These are phyloP conservation scores for Gentiana dahurica DNA, from an alignment of 257 asterid species.

Conservation along the genomic window DNA sequence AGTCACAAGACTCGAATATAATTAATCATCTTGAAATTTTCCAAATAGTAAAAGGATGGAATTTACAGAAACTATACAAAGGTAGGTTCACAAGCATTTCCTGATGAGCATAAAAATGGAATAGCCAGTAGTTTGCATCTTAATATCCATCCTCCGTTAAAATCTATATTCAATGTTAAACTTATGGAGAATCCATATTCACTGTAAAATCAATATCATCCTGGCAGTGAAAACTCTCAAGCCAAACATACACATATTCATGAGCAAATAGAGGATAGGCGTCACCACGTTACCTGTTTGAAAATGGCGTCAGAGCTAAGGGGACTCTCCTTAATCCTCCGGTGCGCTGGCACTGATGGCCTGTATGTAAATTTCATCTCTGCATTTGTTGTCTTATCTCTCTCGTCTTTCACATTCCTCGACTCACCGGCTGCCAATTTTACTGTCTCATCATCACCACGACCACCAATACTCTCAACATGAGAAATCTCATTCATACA, in stretches of 20 bases:
- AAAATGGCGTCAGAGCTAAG: slow-evolving; percentile 94
- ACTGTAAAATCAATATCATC: no score
- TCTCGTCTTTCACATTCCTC: slow-evolving; percentile 9
- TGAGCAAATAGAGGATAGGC: not conserved
- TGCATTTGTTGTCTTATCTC: slow-evolving; percentile 17
- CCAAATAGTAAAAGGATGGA: no score
- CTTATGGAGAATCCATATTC: no score
- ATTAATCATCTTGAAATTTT: no score
- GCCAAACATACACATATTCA: not conserved
- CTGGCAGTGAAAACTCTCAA: no score
- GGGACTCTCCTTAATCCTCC: slow-evolving; percentile 80
- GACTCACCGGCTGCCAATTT: slow-evolving; percentile 13
- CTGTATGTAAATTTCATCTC: slow-evolving; percentile 44
- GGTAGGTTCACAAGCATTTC: no score
- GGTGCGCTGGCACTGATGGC: slow-evolving; percentile 86
- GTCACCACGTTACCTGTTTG: slow-evolving; percentile 45
- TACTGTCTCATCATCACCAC: slow-evolving; percentile 16
- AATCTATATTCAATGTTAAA: no score
- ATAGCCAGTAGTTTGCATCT: no score
- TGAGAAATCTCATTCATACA: slow-evolving; percentile 2
- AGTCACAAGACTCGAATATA: no score
- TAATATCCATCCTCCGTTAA: no score
- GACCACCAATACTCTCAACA: slow-evolving; percentile 15
- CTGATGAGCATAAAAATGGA: no score
- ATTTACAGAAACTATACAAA: no score